Percentiles rank a stretch among this genome's conserved stretches.
These are phyloP conservation scores for Karstenula rhodostoma DNA, from an alignment of 2,329 filamentous ascomycete species.

Conservation along the genomic window DNA sequence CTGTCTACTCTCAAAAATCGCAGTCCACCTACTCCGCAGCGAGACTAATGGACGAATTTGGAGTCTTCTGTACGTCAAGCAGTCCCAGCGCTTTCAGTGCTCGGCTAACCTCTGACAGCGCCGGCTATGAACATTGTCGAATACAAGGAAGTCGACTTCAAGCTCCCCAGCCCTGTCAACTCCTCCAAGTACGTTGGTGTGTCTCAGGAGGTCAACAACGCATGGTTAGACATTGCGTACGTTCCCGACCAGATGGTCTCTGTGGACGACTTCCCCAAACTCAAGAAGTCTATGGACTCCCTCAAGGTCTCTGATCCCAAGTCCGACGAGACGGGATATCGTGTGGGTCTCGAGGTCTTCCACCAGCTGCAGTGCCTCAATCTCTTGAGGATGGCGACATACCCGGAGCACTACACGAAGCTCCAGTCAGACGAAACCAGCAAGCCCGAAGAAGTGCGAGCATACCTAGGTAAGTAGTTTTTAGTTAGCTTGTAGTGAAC, in stretches of 20 bases:
- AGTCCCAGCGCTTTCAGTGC: neutral
- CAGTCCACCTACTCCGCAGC: slow-evolving; percentile 34
- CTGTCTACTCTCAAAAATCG: slow-evolving; percentile 41
- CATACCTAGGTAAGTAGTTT: slow-evolving; percentile 31
- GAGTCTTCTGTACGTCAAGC: slow-evolving; percentile 35
- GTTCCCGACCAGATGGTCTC: slow-evolving; percentile 70
- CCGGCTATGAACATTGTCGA: slow-evolving; percentile 42
- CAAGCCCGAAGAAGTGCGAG: slow-evolving; percentile 38
- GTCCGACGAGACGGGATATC: slow-evolving; percentile 66
- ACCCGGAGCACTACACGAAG: slow-evolving; percentile 43
- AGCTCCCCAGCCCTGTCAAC: slow-evolving; percentile 39
- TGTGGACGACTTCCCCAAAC: slow-evolving; percentile 60
- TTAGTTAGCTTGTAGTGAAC: neutral
- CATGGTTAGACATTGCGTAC: slow-evolving; percentile 65
- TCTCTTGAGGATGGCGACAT: slow-evolving; percentile 43
- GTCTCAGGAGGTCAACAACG: slow-evolving; percentile 64
- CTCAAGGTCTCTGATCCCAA: slow-evolving; percentile 64
- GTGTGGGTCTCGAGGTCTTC: slow-evolving; percentile 67
- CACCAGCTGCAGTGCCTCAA: slow-evolving; percentile 57
- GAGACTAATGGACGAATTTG: slow-evolving; percentile 43
- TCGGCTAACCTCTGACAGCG: slow-evolving; percentile 23
- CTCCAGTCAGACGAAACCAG: slow-evolving; percentile 38
- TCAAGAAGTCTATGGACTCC: slow-evolving; percentile 61
- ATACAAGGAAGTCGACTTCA: slow-evolving; percentile 38
- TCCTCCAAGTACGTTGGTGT: slow-evolving; percentile 61